A percentile compares a stretch with the other conserved stretches of the same genome.
Evolutionary conservation across 805 yeast genomes (phyloP).

Genomic region (Hanseniaspora mollemarum): DNA sequence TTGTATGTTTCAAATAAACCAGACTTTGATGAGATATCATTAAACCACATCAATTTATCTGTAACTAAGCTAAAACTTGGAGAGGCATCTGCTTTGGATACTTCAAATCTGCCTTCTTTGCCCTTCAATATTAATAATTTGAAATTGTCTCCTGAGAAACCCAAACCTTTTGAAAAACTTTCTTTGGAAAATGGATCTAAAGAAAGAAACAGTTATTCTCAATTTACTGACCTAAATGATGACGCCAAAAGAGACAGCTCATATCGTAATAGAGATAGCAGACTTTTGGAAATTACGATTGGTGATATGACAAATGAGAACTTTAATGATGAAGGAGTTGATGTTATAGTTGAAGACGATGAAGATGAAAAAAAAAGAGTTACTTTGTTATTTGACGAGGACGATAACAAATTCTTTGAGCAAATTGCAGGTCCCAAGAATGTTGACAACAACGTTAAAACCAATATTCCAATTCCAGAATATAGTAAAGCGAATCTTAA

Average conservation of each 20-base stretch:
- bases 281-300: constrained; percentile 7
- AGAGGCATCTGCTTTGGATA: not conserved
- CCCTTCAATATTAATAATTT: not conserved
- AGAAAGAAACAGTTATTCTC: not conserved
- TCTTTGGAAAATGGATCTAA: not conserved
- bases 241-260: not conserved
- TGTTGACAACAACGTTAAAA: not conserved
- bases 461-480: too few species aligned
- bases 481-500: too few species aligned
- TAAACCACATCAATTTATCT: not conserved
- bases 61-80: not conserved
- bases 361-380: constrained; percentile 21
- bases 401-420: constrained; percentile 19
- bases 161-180: not conserved
- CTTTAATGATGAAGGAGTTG: not conserved
- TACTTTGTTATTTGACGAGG: constrained; percentile 26
- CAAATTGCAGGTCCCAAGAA: constrained; percentile 10
- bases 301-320: constrained; percentile 11
- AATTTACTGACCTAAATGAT: not conserved
- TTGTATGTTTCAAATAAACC: constrained; percentile 7
- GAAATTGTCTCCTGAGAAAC: not conserved
- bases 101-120: not conserved
- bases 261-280: constrained; percentile 9
- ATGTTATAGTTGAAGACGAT: not conserved
- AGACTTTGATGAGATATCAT: constrained; percentile 7